Percentiles rank a stretch among this genome's conserved stretches.
phyloP scores from a whole-genome alignment of 768 basidiomycete species.

The Lactarius deliciosus region DNA sequence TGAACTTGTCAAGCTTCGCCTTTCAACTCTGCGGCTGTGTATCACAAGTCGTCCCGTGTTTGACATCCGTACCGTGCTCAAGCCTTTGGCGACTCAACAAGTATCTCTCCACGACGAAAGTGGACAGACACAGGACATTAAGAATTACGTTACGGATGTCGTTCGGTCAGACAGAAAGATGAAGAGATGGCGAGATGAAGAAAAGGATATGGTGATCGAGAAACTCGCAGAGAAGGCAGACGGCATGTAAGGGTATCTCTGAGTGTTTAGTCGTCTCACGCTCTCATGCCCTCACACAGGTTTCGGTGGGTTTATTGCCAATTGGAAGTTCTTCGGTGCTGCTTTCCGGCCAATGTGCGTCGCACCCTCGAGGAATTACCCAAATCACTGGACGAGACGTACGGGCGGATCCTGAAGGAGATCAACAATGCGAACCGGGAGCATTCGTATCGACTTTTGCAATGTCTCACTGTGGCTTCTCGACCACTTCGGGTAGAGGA shows the following conservation, averaged over 20 bases:
- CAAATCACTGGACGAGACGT: slow-evolving; percentile 2
- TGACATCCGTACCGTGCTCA: neutral
- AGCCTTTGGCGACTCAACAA: neutral
- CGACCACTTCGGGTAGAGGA: neutral
- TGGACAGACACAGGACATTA: neutral
- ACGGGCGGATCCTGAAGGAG: neutral
- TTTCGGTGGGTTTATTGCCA: neutral
- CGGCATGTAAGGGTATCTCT: neutral
- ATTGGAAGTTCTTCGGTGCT: neutral
- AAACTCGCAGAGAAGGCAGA: neutral
- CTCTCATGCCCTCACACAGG: neutral
- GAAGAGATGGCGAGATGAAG: neutral
- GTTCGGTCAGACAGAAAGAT: neutral
- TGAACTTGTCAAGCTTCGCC: neutral
- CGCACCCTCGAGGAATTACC: neutral
- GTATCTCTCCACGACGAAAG: neutral
- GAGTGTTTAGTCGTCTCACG: neutral
- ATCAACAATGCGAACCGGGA: neutral
- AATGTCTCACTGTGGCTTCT: neutral
- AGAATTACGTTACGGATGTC: neutral
- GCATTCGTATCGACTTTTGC: neutral
- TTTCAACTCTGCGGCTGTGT: neutral
- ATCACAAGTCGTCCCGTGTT: neutral
- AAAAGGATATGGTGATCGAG: neutral
- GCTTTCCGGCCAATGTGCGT: neutral